Evolutionary conservation across 257 asterid genomes (phyloP), one percentile per base, ranked within the genome.

Genomic region (Echites panduratus): DNA sequence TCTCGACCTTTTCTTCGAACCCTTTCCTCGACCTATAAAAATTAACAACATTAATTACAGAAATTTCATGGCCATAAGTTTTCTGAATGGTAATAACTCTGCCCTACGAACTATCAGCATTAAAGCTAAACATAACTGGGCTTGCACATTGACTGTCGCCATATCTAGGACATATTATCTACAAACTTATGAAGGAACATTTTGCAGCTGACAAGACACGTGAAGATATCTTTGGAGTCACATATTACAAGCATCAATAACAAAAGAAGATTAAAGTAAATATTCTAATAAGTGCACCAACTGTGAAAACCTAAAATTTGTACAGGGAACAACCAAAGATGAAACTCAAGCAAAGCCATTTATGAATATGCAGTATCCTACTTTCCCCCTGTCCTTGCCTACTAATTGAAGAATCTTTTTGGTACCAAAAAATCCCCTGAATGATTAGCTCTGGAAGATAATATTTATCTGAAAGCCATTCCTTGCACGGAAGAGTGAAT

Each of bases 21-120:
- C 81, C 97, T 88, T 81, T 91, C 97, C 87, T 93, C 97, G 59
- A 93, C 91, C 98, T 91, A 80, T 85, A 76, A 83, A 29, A 70
- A 44, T 78, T 29, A 61, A 52, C 38, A 13, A 72, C 40, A 22
- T 3, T 17, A 62, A 29, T 61, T 17, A 73, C 61, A 20, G 38
- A 3, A 13, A 11, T 44, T 32, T 10, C 71, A 65, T 9, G 44
- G 10, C 29, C 26, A 62, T n/a, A 40, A 49, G 19, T 14, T n/a
- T 9, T 27, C n/a, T 40, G 41, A 47, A 77, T n/a, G n/a, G n/a
- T n/a, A n/a, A n/a, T n/a, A 13, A 68, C 16, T 47, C 71, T 41
- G 20, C 32, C 19, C 32, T 11, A 32, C 24, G 32, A 61, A 44
- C 29, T 66, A 53, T 66, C 14, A 20, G 22, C 24, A 22, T 40